These are phyloP conservation scores for Candida dendrica DNA, from an alignment of 805 yeast genomes.

Conservation along the genomic window DNA sequence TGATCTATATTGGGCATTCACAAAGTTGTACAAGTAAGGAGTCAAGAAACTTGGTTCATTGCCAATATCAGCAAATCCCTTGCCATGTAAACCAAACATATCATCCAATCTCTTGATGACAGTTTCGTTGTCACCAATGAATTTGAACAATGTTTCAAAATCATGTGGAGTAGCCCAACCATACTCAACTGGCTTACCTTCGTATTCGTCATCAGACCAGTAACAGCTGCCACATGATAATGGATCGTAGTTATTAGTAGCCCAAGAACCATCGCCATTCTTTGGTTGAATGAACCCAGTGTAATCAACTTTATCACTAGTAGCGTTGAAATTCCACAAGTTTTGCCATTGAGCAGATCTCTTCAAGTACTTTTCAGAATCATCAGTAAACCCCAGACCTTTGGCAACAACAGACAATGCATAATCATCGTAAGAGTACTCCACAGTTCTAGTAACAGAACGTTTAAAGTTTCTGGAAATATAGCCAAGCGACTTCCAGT, in stretches of 20 bases:
- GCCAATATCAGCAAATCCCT: constrained; percentile 25
- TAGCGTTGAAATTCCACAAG: constrained; percentile 26
- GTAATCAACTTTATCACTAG: constrained; percentile 14
- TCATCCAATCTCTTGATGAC: constrained; percentile 26
- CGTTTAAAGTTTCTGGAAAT: constrained; percentile 26
- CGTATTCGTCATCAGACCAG: constrained; percentile 28
- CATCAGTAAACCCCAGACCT: constrained; percentile 20
- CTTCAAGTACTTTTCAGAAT: constrained; percentile 21
- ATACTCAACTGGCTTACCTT: constrained; percentile 27
- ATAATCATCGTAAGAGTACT: constrained; percentile 30
- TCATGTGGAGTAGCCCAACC: constrained; percentile 31
- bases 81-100: constrained; percentile 26
- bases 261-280: constrained; percentile 23
- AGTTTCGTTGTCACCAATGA: constrained; percentile 22
- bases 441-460: constrained; percentile 29
- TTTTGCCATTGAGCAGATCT: constrained; percentile 30
- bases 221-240: constrained; percentile 27
- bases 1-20: constrained; percentile 22
- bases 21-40: constrained; percentile 26
- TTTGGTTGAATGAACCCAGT: constrained; percentile 29
- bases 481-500: constrained; percentile 27
- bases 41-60: constrained; percentile 32
- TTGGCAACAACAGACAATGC: constrained; percentile 26
- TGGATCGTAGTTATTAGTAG: constrained; percentile 21
- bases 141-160: constrained; percentile 19